phyloP scores from a whole-genome alignment of 169 alveolate species.

The Sarcocystis neurona region DNA sequence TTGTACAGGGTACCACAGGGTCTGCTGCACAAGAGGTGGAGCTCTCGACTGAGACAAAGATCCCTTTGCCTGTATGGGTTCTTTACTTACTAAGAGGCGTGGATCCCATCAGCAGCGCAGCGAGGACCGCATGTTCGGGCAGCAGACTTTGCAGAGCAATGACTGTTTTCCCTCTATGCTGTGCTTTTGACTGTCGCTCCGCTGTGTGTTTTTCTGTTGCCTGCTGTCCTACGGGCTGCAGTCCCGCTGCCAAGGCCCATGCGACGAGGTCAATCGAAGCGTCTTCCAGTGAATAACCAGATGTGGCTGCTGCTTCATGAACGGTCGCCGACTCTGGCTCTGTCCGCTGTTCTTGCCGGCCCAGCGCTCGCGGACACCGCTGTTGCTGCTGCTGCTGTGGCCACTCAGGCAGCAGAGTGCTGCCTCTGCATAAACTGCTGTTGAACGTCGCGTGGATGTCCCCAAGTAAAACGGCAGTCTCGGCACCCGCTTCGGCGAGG shows the following conservation, averaged over 20 bases:
- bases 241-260: neutral
- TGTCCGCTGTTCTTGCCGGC: neutral
- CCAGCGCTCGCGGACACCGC: neutral
- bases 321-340: neutral
- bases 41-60: too few species aligned
- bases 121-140: slow-evolving; percentile 24
- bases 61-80: too few species aligned
- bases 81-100: slow-evolving; percentile 33
- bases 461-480: neutral
- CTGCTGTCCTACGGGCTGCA: neutral
- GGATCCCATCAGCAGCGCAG: slow-evolving; percentile 22
- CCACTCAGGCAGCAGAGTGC: neutral
- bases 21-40: too few species aligned
- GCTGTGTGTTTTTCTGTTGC: neutral
- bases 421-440: neutral
- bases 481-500: neutral
- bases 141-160: slow-evolving; percentile 9
- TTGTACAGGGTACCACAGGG: too few species aligned
- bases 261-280: slow-evolving; percentile 36
- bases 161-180: neutral
- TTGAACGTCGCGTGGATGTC: slow-evolving; percentile 17
- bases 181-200: neutral
- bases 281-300: neutral
- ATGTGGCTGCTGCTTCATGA: neutral
- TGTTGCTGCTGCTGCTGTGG: neutral